Evolutionary conservation across 805 yeast species (phyloP), one percentile per base, ranked within the genome.

Genomic region (Wickerhamomyces queroliae): DNA sequence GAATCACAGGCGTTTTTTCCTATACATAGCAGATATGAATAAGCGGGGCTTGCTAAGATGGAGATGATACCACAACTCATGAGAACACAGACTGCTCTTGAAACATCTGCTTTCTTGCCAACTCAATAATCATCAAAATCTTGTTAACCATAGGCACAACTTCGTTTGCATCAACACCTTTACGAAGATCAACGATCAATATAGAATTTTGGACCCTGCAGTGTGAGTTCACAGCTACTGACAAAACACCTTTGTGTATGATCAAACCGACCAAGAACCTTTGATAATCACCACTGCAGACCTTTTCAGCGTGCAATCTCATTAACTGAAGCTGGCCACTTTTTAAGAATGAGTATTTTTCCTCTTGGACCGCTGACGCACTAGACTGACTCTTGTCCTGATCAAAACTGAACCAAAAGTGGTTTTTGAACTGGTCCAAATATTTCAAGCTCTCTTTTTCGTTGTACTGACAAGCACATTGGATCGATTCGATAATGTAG

Each of bases 41-140:
- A 25, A 25, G 5, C 12, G n/a, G n/a, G 28, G 22, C n/a, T 25
- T 25, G 27, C 11, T 25, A 15, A 25, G 27, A 12, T 13, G 27
- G n/a, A 25, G 12, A 13, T 5, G 27, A 12, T 7, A 25, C 27
- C 6, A 25, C n/a, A 26, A 11, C 15, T 10, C n/a, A 11, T 26
- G 13, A 26, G 15, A 26, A 26, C 5, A 3, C 31, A n/a, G 35
- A 20, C 6, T 33, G n/a, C 32, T 31, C 23, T 8, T 21, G 15
- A 16, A 28, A 28, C 33, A 36, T 15, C 16, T 36, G 27, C n/a
- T 21, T 20, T 21, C 38, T 36, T 10, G 38, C 38, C 20, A 36
- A 19, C 19, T 36, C 38, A 15, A 21, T 17, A 12, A 36, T 15
- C 33, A 36, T 36, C 21, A 36, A 36, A 2, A 28, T 15, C 13